Percentiles rank a stretch among this genome's conserved stretches.
Evolutionary conservation across 2,329 filamentous ascomycete species (phyloP).

Genomic region (Pestalotiopsis sp.): DNA sequence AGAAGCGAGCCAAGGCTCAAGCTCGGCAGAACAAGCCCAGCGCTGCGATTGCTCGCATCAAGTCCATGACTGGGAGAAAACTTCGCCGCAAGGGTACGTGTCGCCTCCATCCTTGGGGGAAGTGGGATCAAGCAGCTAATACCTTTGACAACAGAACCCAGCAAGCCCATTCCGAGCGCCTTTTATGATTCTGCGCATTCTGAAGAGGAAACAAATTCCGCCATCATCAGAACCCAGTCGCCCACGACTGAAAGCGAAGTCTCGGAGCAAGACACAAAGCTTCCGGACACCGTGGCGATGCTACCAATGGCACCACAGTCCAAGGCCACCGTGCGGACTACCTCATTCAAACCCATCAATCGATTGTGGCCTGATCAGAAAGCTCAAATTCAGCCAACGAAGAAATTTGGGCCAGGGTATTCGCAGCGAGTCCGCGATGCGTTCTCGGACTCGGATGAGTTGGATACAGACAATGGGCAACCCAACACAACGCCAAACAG

Average conservation of each 20-base stretch:
- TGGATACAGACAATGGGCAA: background rate
- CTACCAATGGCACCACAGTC: background rate
- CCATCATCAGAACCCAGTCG: background rate
- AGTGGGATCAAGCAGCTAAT: background rate
- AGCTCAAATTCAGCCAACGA: background rate
- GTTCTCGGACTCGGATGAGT: background rate
- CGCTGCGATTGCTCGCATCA: constrained; percentile 2
- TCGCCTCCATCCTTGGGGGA: background rate
- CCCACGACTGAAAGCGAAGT: background rate
- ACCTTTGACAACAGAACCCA: background rate
- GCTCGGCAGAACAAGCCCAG: background rate
- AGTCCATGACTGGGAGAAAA: constrained; percentile 1
- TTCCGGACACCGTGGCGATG: no score
- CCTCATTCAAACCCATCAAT: constrained; percentile 6
- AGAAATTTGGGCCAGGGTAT: constrained; percentile 4
- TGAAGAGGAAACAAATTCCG: background rate
- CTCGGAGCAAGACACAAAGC: background rate
- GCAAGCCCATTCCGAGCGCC: background rate
- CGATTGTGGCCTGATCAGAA: background rate
- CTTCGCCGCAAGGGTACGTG: background rate
- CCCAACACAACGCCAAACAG: background rate
- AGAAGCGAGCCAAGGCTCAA: background rate
- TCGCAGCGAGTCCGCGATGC: background rate
- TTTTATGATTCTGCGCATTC: constrained; percentile 2
- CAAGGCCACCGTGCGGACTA: background rate